Evolutionary conservation across 768 basidiomycete species (phyloP).

Genomic region (Leccinum ochraceum): DNA sequence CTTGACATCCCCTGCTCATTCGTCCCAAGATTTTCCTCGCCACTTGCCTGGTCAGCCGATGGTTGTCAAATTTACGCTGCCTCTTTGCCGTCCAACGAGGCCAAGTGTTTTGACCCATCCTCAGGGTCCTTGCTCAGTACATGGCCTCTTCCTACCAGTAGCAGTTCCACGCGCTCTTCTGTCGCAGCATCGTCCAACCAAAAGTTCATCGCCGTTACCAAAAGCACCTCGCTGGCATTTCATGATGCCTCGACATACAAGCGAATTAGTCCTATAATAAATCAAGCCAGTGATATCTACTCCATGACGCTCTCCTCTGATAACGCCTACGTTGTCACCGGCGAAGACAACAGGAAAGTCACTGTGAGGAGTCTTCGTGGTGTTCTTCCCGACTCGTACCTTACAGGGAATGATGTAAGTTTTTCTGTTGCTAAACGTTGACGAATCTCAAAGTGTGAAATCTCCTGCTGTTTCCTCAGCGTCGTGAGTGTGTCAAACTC

Average conservation of each 20-base stretch:
- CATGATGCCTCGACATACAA: not conserved
- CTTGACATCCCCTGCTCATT: too few species aligned
- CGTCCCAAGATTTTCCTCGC: too few species aligned
- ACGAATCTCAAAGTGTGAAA: not conserved
- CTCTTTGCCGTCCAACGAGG: not conserved
- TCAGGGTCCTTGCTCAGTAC: not conserved
- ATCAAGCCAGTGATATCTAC: not conserved
- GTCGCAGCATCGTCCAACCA: not conserved
- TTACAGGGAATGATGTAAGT: not conserved
- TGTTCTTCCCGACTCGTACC: not conserved
- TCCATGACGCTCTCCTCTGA: conserved; percentile 1
- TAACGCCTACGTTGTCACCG: not conserved
- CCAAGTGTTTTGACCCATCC: not conserved
- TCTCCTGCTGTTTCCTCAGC: accelerated
- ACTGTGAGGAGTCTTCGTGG: not conserved
- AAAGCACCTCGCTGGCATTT: not conserved
- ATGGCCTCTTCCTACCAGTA: not conserved
- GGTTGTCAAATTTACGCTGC: not conserved
- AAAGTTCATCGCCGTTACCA: not conserved
- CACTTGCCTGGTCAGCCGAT: not conserved
- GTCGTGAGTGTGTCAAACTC: not conserved
- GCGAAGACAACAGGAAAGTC: not conserved
- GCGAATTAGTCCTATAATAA: not conserved
- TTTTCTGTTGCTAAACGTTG: accelerated
- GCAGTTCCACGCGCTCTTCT: not conserved